Evolutionary conservation across 2,329 filamentous ascomycete species (phyloP).

Genomic region (Exserohilum turcica): DNA sequence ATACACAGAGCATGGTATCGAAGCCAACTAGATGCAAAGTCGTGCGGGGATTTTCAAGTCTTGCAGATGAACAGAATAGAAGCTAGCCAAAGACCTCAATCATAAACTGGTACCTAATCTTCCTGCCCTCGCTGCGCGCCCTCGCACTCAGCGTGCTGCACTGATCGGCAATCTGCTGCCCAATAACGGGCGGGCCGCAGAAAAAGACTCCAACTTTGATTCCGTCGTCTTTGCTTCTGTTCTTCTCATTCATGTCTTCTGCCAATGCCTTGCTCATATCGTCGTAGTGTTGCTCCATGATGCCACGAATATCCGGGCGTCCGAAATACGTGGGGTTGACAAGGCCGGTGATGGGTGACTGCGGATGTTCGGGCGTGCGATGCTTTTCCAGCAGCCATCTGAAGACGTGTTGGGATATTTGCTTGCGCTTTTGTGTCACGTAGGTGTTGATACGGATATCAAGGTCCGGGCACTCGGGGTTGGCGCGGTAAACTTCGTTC

Average conservation of each 20-base stretch:
- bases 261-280: conserved; percentile 53
- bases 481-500: conserved; percentile 52
- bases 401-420: conserved; percentile 61
- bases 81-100: conserved; percentile 61
- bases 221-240: conserved; percentile 28
- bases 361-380: conserved; percentile 57
- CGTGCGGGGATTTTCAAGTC: too few species aligned
- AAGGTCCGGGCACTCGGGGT: conserved; percentile 45
- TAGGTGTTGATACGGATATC: conserved; percentile 63
- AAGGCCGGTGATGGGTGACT: conserved; percentile 60
- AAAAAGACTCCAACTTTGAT: conserved; percentile 62
- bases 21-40: too few species aligned
- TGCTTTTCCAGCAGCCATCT: conserved; percentile 63
- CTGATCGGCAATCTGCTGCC: conserved; percentile 60
- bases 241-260: conserved; percentile 25
- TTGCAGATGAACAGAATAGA: not conserved
- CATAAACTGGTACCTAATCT: conserved; percentile 63
- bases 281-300: conserved; percentile 61
- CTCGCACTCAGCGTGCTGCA: conserved; percentile 58
- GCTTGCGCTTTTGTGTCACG: conserved; percentile 61
- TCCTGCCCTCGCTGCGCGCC: conserved; percentile 58
- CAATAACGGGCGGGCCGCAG: conserved; percentile 62
- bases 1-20: too few species aligned
- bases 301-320: conserved; percentile 58
- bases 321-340: conserved; percentile 61